These are phyloP conservation scores for Lichina pygmaea DNA, from an alignment of 495 filamentous ascomycete species.

Conservation along the genomic window DNA sequence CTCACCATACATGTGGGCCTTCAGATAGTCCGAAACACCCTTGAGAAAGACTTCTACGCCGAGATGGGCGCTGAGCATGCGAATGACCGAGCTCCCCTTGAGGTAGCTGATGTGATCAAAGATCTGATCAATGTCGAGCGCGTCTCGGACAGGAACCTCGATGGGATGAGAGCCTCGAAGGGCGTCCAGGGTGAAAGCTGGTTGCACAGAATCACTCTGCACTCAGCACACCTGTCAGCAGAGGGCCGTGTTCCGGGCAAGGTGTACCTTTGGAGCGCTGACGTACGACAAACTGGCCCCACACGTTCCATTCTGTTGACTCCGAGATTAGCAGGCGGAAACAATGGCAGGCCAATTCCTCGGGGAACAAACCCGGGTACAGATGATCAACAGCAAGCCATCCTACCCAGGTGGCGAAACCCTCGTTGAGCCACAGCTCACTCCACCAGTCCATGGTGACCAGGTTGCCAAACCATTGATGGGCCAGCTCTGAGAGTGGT, in stretches of 20 bases:
- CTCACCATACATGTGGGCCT: slow-evolving; percentile 49
- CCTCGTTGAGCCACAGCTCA: slow-evolving; percentile 90
- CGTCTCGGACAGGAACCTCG: slow-evolving; percentile 72
- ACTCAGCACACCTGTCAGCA: slow-evolving; percentile 5
- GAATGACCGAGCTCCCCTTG: slow-evolving; percentile 83
- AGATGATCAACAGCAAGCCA: slow-evolving; percentile 83
- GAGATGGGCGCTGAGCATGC: slow-evolving; percentile 76
- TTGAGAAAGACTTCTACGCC: slow-evolving; percentile 64
- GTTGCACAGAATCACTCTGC: slow-evolving; percentile 67
- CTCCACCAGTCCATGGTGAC: slow-evolving; percentile 85
- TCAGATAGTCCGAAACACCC: slow-evolving; percentile 71
- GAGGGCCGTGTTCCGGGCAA: slow-evolving; percentile 3
- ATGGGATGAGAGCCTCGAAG: slow-evolving; percentile 83
- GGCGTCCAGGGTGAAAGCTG: slow-evolving; percentile 67
- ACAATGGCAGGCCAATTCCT: not conserved
- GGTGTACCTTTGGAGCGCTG: slow-evolving; percentile 25
- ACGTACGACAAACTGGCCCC: slow-evolving; percentile 75
- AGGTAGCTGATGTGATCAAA: slow-evolving; percentile 90
- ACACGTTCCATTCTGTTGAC: slow-evolving; percentile 58
- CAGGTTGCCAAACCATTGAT: slow-evolving; percentile 97
- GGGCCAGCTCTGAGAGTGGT: slow-evolving; percentile 40
- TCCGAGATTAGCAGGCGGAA: not conserved
- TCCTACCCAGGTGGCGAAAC: slow-evolving; percentile 94
- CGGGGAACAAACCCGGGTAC: slow-evolving; percentile 32
- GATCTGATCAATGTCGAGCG: slow-evolving; percentile 83